Percentiles rank a stretch among this genome's conserved stretches.
Evolutionary conservation across 2,329 filamentous ascomycete species (phyloP).

Genomic region (Akanthomyces dipterigenus): DNA sequence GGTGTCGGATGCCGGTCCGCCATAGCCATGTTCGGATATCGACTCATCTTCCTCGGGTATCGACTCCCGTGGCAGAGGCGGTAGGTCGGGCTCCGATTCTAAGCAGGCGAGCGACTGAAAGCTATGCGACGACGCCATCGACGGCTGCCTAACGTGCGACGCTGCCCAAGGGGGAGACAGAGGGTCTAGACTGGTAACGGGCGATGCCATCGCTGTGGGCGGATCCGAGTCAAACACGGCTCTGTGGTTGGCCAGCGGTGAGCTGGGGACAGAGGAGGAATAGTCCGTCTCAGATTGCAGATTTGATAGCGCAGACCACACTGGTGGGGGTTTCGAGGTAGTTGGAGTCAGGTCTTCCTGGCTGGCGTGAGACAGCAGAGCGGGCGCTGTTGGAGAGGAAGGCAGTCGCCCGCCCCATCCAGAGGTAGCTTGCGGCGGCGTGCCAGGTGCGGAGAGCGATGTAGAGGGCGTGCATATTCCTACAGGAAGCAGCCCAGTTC

Average conservation of each 20-base stretch:
- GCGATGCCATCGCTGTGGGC: slow-evolving; percentile 78
- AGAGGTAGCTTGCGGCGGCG: slow-evolving; percentile 33
- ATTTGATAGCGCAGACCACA: slow-evolving; percentile 60
- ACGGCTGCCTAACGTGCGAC: slow-evolving; percentile 47
- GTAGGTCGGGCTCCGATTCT: slow-evolving; percentile 24
- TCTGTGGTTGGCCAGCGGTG: slow-evolving; percentile 61
- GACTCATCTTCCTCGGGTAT: slow-evolving; percentile 34
- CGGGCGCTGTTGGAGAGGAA: slow-evolving; percentile 32
- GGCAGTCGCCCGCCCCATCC: slow-evolving; percentile 28
- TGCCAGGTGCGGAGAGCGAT: slow-evolving; percentile 30
- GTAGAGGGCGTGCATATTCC: slow-evolving; percentile 54
- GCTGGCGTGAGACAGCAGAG: slow-evolving; percentile 32
- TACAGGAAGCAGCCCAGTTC: slow-evolving; percentile 51
- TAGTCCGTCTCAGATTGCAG: slow-evolving; percentile 50
- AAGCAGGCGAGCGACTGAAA: slow-evolving; percentile 35
- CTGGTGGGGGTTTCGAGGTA: slow-evolving; percentile 36
- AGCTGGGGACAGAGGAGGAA: slow-evolving; percentile 71
- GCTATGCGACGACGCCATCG: slow-evolving; percentile 48
- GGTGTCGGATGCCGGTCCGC: slow-evolving; percentile 10
- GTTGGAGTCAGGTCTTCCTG: slow-evolving; percentile 46
- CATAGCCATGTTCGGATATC: slow-evolving; percentile 15
- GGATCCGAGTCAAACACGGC: slow-evolving; percentile 73
- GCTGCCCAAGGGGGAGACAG: slow-evolving; percentile 52
- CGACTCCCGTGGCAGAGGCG: slow-evolving; percentile 14
- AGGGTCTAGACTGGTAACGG: slow-evolving; percentile 68